Base-by-base conservation (phyloP, 2,329 filamentous ascomycete genomes). In the Fusarium concolor region DNA sequence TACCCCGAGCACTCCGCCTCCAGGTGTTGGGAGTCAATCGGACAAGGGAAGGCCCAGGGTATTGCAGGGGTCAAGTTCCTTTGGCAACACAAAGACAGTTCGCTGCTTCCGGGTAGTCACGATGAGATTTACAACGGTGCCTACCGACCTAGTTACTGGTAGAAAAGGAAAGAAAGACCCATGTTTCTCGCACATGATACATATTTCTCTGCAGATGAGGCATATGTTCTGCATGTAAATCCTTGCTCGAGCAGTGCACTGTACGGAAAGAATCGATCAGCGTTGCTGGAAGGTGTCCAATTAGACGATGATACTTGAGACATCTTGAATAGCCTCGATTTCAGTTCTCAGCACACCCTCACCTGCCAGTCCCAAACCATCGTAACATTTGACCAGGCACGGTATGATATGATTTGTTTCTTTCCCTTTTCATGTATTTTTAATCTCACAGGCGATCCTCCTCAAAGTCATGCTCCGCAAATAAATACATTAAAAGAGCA, bases 31-130 rank as follows among this genome's bases (percentile, higher is more conserved):
- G 53, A 50, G 39, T 61, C 38, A 50, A 53, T 53, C 55, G 10
- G 35, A 37, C 39, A 57, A 60, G 47, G 47, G 28, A 42, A 37
- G 31, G 38, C 28, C 38, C 17, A 28, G 24, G 31, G 42, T 37
- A 17, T 49, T 20, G 51, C 31, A 49, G 31, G 51, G 49, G 31
- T 17, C 28, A 42, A 35, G 44, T 49, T 28, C 35, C 44, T 60
- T 47, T 45, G 28, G 35, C 17, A 31, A 53, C 31, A 26, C 33
- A 22, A 38, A 61, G 39, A 38, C 47, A 44, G 22, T 33, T 52
- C 41, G 24, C 53, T 42, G 37, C 51, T 67, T 63, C 41, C 57
- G 33, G 56, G 51, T 63, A 67, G 39, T 50, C n/a, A 26, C 22
- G 12, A 49, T 46, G 33, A 12, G 39, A 50, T 33, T 56, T 22